These are phyloP conservation scores for Kwoniella newhampshirensis DNA, from an alignment of 768 basidiomycete species.

Conservation along the genomic window DNA sequence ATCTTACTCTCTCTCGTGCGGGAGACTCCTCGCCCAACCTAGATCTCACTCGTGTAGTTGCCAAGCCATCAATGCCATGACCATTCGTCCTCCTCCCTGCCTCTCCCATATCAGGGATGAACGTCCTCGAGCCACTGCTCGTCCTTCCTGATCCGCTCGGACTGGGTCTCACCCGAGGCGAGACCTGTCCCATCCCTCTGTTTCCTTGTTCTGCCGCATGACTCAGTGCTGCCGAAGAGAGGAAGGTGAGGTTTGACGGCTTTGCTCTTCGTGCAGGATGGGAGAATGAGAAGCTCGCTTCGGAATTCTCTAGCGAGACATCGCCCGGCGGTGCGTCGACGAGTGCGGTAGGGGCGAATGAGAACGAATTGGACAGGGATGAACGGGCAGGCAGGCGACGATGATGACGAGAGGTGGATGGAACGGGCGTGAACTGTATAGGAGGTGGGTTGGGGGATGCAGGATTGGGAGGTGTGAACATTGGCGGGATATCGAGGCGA, in stretches of 20 bases:
- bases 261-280: conserved; percentile 21
- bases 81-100: not conserved
- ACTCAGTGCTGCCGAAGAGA: conserved; percentile 2
- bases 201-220: conserved; percentile 36
- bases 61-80: conserved; percentile 11
- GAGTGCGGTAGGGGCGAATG: conserved; percentile 20
- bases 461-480: conserved; percentile 42
- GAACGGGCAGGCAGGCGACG: conserved; percentile 30
- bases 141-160: conserved; percentile 5
- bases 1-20: conserved; percentile 1
- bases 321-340: not conserved
- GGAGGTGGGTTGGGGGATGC: conserved; percentile 14
- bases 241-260: conserved; percentile 3
- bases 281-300: conserved; percentile 24
- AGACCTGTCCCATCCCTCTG: conserved; percentile 39
- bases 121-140: not conserved
- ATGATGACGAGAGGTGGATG: conserved; percentile 13
- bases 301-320: conserved; percentile 15
- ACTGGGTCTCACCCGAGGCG: conserved; percentile 27
- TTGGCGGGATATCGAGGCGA: conserved; percentile 12
- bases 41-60: not conserved
- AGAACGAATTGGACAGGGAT: conserved; percentile 40
- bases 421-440: conserved; percentile 14
- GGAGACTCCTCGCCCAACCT: conserved; percentile 15
- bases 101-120: conserved; percentile 1